Base-by-base conservation (phyloP, 164 flowering plant species). In the Brasenia schreberi region DNA sequence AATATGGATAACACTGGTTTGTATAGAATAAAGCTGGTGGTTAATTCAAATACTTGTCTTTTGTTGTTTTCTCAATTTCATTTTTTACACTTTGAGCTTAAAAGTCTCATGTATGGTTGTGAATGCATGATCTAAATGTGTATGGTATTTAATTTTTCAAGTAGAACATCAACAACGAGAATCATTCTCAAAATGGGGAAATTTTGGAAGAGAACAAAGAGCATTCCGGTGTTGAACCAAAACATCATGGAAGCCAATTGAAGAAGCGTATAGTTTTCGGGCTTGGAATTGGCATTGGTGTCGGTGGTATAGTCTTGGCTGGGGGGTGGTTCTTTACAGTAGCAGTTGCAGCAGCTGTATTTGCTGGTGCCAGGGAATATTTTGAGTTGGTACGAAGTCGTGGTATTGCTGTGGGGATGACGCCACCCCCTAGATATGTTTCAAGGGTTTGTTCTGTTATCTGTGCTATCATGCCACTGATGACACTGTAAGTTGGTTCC, bases 371-470 rank as follows among this genome's bases (percentile, higher is more conserved):
- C 18, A 79, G 97, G 17, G 99, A 95, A 73, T 95, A 88, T 72
- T 95, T 95, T 78, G 94, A 88, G 73, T 77, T 94, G 78, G 89
- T 94, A 66, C 78, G 97, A 68, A 91, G 99, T 77, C 78, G 78
- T 64, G 94, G 99, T 66, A 92, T 95, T 49, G 77, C 96, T 16
- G 77, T 70, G 42, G 97, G 99, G 75, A 95, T 95, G 97, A 92
- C 96, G n/a, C 99, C 97, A 42, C 96, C 97, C 70, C 99, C 99
- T 67, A 88, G 87, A 79, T 90, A 83, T 79, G 85, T 95, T n/a
- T 90, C 99, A 7, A 83, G 90, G 70, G 90, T 80, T 69, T 95
- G 97, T 73, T 89, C 98, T 68, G 82, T 90, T 68, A 83, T 95
- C 23, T 95, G 97, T 68, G 78, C 90, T 67, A 71, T 90, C 62